phyloP scores from a whole-genome alignment of 306 rosid genomes.

The Pyrus bretschneideri region DNA sequence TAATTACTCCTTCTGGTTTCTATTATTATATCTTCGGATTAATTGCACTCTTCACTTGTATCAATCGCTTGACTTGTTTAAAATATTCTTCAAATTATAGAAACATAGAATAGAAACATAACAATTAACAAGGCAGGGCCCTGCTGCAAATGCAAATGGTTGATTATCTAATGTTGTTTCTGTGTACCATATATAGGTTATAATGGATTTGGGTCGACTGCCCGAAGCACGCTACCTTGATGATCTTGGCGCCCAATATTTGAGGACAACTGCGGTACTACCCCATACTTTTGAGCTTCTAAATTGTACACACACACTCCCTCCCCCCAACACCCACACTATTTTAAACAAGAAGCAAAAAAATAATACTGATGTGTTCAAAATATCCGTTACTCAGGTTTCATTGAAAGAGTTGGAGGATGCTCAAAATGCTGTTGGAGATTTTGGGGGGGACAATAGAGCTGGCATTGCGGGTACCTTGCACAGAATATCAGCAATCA shows the following conservation, averaged over 20 bases:
- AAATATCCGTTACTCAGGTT: constrained; percentile 36
- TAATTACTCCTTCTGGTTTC: not conserved
- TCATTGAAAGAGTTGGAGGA: constrained; percentile 55
- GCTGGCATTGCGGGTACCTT: constrained; percentile 74
- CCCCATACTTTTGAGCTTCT: not conserved
- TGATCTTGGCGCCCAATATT: constrained; percentile 31
- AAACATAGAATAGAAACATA: not conserved
- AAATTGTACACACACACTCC: not conserved
- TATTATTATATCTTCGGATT: not conserved
- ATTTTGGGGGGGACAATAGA: constrained; percentile 63
- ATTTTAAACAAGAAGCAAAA: not conserved
- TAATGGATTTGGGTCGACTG: constrained; percentile 59
- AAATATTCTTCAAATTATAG: not conserved
- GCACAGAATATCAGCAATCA: constrained; percentile 68
- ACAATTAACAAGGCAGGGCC: not conserved
- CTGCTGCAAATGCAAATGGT: not conserved
- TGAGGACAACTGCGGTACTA: constrained; percentile 47
- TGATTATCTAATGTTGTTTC: not conserved
- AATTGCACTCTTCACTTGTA: not conserved
- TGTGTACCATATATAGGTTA: constrained; percentile 26
- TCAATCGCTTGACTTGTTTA: not conserved
- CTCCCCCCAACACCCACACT: not conserved
- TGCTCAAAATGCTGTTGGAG: constrained; percentile 58
- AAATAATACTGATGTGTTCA: not conserved
- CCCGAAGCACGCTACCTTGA: constrained; percentile 67